These are phyloP conservation scores for Fistulina hepatica DNA, from an alignment of 1,284 basidiomycete species.

Conservation along the genomic window DNA sequence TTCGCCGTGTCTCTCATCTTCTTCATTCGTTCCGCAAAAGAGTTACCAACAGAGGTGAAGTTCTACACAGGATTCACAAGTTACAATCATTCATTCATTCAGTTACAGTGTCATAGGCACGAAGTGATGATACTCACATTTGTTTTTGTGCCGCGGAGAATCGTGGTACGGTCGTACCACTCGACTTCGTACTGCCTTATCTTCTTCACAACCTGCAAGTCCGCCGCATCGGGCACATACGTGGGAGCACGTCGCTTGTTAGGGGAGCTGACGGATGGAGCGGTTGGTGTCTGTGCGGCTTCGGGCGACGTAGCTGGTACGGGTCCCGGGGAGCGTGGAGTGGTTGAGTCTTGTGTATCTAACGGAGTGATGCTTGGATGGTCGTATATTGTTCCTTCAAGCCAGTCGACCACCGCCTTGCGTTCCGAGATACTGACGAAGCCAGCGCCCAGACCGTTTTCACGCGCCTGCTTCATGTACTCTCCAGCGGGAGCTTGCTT, in stretches of 20 bases:
- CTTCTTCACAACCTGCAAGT: slow-evolving; percentile 76
- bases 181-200: slow-evolving; percentile 67
- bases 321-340: slow-evolving; percentile 46
- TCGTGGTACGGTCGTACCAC: slow-evolving; percentile 63
- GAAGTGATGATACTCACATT: slow-evolving; percentile 40
- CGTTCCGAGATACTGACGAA: slow-evolving; percentile 84
- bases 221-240: slow-evolving; percentile 69
- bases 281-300: slow-evolving; percentile 26
- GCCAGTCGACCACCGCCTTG: slow-evolving; percentile 73
- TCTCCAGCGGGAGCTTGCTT: slow-evolving; percentile 66
- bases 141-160: slow-evolving; percentile 64
- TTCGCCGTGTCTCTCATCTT: no score
- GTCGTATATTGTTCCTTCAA: slow-evolving; percentile 54
- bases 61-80: slow-evolving; percentile 36
- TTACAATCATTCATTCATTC: no score
- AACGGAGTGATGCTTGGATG: slow-evolving; percentile 18
- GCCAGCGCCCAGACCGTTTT: slow-evolving; percentile 56
- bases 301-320: slow-evolving; percentile 22
- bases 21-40: no score
- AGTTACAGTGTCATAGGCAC: not conserved
- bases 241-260: slow-evolving; percentile 55
- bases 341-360: no score
- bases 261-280: slow-evolving; percentile 36
- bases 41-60: no score
- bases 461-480: slow-evolving; percentile 77